Evolutionary conservation across 495 filamentous ascomycete genomes (phyloP).

Genomic region (Penicillium maclennaniae): DNA sequence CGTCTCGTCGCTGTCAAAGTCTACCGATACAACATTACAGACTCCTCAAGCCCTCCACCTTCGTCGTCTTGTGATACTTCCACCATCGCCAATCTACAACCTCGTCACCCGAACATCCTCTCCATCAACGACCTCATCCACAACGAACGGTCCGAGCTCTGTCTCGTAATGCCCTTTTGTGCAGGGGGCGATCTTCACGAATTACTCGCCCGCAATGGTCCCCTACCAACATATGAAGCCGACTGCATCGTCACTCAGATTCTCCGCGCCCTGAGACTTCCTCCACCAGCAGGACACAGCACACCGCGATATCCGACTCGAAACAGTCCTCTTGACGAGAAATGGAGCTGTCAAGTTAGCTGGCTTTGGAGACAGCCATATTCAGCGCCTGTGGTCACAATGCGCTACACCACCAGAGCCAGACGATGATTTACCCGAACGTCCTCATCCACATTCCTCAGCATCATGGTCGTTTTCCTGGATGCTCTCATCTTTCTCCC

Average conservation of each 20-base stretch:
- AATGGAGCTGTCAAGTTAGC: slow-evolving; percentile 90
- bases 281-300: slow-evolving; percentile 94
- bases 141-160: slow-evolving; percentile 90
- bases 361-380: slow-evolving; percentile 90
- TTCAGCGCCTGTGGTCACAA: slow-evolving; percentile 32
- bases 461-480: slow-evolving; percentile 17
- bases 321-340: slow-evolving; percentile 87
- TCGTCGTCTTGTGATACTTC: slow-evolving; percentile 75
- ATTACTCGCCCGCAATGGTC: slow-evolving; percentile 66
- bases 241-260: slow-evolving; percentile 97
- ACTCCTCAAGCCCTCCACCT: slow-evolving; percentile 76
- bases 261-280: slow-evolving; percentile 92
- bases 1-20: slow-evolving; percentile 93
- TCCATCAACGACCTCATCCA: slow-evolving; percentile 85
- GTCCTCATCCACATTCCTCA: slow-evolving; percentile 2
- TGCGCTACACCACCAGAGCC: slow-evolving; percentile 3
- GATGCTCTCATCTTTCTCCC: slow-evolving; percentile 3
- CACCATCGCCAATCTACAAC: slow-evolving; percentile 68
- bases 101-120: slow-evolving; percentile 85
- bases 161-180: slow-evolving; percentile 96
- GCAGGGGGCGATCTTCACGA: slow-evolving; percentile 90
- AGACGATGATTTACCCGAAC: slow-evolving; percentile 1
- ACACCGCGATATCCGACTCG: slow-evolving; percentile 90
- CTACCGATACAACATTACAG: slow-evolving; percentile 81
- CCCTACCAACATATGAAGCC: slow-evolving; percentile 73